Evolutionary conservation across 2,329 filamentous ascomycete species (phyloP).

Genomic region (Fusarium sp.): DNA sequence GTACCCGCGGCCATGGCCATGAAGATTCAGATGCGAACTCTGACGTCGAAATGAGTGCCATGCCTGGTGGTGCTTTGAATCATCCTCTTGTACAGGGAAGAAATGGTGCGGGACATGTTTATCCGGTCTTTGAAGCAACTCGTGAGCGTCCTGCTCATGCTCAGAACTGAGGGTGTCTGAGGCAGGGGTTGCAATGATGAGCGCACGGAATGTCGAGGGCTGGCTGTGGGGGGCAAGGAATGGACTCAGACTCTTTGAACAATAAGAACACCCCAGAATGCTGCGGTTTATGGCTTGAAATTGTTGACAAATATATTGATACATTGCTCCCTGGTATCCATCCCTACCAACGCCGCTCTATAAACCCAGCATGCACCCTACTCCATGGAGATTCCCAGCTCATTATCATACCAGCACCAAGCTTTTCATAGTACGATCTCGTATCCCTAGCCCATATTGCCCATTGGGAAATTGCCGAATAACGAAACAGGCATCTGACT

Average conservation of each 20-base stretch:
- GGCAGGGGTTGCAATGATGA: too few relatives aligned
- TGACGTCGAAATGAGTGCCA: background rate
- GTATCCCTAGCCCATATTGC: constrained; percentile 30
- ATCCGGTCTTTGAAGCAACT: background rate
- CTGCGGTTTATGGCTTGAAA: background rate
- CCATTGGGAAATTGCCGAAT: constrained; percentile 46
- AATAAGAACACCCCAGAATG: background rate
- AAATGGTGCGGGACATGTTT: background rate
- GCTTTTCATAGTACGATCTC: constrained; percentile 1
- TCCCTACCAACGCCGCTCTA: constrained; percentile 35
- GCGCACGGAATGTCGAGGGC: too few relatives aligned
- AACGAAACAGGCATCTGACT: constrained; percentile 45
- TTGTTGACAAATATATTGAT: constrained; percentile 12
- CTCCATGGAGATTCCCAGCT: constrained; percentile 33
- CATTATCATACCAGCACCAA: constrained; percentile 10
- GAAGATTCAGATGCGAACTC: background rate
- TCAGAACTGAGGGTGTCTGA: background rate
- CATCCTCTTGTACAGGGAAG: background rate
- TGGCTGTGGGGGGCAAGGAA: background rate
- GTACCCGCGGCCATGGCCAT: background rate
- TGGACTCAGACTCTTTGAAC: background rate
- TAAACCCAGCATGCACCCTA: constrained; percentile 31
- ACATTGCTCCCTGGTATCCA: constrained; percentile 1
- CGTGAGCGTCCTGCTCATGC: background rate
- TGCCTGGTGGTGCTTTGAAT: background rate